Evolutionary conservation across 2,329 filamentous ascomycete species (phyloP).

Genomic region (Aspergillus fructus): DNA sequence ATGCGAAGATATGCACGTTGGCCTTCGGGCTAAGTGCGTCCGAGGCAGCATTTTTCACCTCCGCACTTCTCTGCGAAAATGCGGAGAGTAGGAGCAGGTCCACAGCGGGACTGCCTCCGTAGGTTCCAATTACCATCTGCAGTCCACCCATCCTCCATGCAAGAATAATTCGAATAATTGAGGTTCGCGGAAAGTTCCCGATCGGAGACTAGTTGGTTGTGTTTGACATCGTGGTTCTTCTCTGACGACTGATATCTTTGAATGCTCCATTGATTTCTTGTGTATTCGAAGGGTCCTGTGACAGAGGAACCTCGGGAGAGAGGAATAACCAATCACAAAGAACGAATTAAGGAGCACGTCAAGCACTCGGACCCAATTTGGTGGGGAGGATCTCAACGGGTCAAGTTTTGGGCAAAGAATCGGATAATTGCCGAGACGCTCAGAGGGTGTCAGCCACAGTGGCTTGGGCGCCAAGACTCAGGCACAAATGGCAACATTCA

Average conservation of each 20-base stretch:
- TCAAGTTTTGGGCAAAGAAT: not conserved
- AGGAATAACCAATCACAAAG: not conserved
- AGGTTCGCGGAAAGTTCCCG: not conserved
- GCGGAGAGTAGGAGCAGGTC: constrained; percentile 12
- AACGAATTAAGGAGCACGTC: not conserved
- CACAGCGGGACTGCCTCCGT: constrained; percentile 10
- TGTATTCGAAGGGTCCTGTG: not conserved
- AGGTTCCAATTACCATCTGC: not conserved
- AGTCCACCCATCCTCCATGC: not conserved
- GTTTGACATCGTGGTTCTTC: not conserved
- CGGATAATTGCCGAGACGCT: not conserved
- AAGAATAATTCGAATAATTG: not conserved
- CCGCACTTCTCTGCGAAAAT: constrained; percentile 9
- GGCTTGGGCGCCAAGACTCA: constrained; percentile 10
- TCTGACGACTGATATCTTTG: no score
- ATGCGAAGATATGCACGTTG: constrained; percentile 2
- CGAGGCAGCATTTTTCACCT: constrained; percentile 2
- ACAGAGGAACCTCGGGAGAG: not conserved
- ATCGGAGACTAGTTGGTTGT: not conserved
- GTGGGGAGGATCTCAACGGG: no score
- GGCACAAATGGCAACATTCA: constrained; percentile 4
- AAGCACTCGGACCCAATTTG: no score
- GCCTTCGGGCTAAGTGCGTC: constrained; percentile 2
- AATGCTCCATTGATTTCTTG: no score
- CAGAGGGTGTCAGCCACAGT: constrained; percentile 8